Evolutionary conservation across 2,329 filamentous ascomycete genomes (phyloP).

Genomic region (Pseudogymnoascus sp.): DNA sequence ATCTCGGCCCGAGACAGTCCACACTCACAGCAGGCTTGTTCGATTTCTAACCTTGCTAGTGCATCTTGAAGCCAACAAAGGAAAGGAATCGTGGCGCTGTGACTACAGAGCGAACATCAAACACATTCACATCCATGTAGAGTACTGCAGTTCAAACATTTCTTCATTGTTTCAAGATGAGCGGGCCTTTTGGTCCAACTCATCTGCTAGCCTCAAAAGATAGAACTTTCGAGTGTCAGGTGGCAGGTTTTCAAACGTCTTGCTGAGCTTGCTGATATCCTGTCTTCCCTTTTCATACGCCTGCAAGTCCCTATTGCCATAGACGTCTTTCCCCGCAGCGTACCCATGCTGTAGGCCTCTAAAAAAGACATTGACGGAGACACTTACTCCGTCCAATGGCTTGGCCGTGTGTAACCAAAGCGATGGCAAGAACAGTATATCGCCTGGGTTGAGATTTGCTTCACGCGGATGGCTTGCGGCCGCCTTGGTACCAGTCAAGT

Average conservation of each 20-base stretch:
- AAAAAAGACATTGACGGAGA: constrained; percentile 90
- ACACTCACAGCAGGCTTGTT: neutral
- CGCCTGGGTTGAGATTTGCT: constrained; percentile 60
- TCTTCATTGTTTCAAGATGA: neutral
- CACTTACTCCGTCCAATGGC: constrained; percentile 50
- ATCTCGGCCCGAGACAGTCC: neutral
- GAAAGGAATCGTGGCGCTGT: neutral
- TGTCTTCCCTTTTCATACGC: constrained; percentile 75
- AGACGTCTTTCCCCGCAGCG: constrained; percentile 71
- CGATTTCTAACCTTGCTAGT: neutral
- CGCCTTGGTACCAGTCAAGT: constrained; percentile 35
- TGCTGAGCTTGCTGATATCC: constrained; percentile 61
- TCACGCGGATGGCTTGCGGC: constrained; percentile 56
- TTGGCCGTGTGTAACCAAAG: constrained; percentile 77
- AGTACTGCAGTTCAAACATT: neutral
- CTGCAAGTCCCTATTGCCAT: constrained; percentile 78
- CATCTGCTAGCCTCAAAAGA: constrained; percentile 61
- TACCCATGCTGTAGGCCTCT: constrained; percentile 61
- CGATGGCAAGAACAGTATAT: constrained; percentile 73
- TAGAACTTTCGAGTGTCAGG: constrained; percentile 67
- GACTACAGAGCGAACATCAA: neutral
- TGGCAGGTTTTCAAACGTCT: constrained; percentile 58
- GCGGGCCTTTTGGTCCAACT: constrained; percentile 40
- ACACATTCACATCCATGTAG: neutral
- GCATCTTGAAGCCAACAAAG: neutral